These are phyloP conservation scores for Bryum argenteum DNA, from an alignment of 225 moss, liverwort and hornwort genomes.

Conservation along the genomic window DNA sequence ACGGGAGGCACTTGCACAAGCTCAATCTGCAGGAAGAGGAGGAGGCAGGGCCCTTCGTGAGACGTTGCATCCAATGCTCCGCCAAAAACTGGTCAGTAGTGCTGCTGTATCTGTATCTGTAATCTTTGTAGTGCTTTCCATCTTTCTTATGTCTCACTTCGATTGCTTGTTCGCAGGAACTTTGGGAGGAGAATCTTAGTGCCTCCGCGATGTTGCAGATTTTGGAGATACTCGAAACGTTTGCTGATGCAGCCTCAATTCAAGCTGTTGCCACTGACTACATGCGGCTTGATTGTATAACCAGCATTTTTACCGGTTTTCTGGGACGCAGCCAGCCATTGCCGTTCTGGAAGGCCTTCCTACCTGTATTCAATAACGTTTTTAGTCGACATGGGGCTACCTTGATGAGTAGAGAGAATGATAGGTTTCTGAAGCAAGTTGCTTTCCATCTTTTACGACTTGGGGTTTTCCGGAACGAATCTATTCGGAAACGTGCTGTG, in stretches of 20 bases:
- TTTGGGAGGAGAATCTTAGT: constrained; percentile 98
- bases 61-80: constrained; percentile 82
- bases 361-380: constrained; percentile 81
- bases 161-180: constrained; percentile 59
- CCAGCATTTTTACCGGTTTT: constrained; percentile 81
- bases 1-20: constrained; percentile 81
- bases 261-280: constrained; percentile 85
- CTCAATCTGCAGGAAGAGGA: constrained; percentile 75
- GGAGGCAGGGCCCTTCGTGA: constrained; percentile 84
- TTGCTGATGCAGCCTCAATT: constrained; percentile 73
- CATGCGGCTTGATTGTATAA: constrained; percentile 84
- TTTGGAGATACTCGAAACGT: constrained; percentile 79
- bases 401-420: constrained; percentile 95
- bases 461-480: constrained; percentile 92
- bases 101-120: constrained; percentile 23
- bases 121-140: neutral
- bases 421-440: constrained; percentile 95
- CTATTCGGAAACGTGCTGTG: constrained; percentile 87
- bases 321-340: constrained; percentile 86
- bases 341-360: constrained; percentile 90
- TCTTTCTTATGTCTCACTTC: constrained; percentile 9
- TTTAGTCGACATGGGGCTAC: constrained; percentile 77
- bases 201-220: constrained; percentile 86
- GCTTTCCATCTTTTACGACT: constrained; percentile 89
- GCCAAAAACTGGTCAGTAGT: constrained; percentile 80